Percentiles rank a stretch among this genome's conserved stretches.
phyloP scores from a whole-genome alignment of 345 rosid species.

The Eucalyptus pauciflora region DNA sequence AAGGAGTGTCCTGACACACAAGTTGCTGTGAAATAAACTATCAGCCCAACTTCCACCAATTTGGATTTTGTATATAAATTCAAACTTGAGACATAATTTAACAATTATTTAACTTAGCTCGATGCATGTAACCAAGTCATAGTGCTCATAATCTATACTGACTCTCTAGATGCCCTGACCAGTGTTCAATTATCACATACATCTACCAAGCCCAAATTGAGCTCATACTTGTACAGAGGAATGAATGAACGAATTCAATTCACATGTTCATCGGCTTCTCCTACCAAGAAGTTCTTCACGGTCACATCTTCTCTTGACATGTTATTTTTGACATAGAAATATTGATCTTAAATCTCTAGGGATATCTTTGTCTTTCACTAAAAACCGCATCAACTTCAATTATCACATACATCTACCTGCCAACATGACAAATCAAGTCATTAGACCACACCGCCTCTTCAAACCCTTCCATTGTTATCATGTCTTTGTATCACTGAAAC shows the following conservation, averaged over 20 bases:
- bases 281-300: background rate
- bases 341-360: background rate
- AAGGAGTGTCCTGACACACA: background rate
- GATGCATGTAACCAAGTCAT: background rate
- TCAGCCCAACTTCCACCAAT: background rate
- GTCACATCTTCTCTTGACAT: background rate
- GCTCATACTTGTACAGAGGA: background rate
- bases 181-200: background rate
- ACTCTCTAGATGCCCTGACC: fast-evolving
- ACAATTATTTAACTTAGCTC: background rate
- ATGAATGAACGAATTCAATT: background rate
- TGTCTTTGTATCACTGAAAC: background rate
- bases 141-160: background rate
- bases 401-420: too few relatives aligned
- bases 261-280: background rate
- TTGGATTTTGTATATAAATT: background rate
- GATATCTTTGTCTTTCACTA: background rate
- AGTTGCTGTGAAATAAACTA: background rate
- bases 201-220: background rate
- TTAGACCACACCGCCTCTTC: background rate
- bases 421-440: background rate
- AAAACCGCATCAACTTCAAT: background rate
- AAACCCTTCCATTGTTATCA: background rate
- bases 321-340: background rate
- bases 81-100: background rate